Conservation (phyloP, 768 basidiomycete species). For the Termitomyces sp. region DNA sequence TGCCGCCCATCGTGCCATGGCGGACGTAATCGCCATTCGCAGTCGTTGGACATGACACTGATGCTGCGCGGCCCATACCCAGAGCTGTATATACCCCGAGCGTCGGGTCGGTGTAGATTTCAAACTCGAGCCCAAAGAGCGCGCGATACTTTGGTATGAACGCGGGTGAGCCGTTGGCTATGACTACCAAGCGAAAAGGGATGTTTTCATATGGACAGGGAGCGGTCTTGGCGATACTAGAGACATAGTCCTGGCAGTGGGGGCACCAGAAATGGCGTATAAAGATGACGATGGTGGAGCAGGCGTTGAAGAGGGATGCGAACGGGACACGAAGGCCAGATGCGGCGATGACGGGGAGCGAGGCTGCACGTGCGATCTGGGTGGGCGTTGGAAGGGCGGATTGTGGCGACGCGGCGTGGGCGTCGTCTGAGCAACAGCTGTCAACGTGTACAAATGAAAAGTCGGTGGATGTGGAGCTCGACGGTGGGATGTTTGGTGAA, state of each 20-base stretch:
- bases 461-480: conserved; percentile 3
- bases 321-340: conserved; percentile 64
- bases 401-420: conserved; percentile 7
- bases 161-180: conserved; percentile 72
- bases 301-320: conserved; percentile 53
- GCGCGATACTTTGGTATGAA: conserved; percentile 77
- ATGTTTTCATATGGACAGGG: conserved; percentile 29
- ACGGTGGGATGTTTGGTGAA: not conserved
- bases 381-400: conserved; percentile 39
- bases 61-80: conserved; percentile 52
- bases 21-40: conserved; percentile 47
- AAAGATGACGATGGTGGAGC: conserved; percentile 70
- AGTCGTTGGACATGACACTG: not conserved
- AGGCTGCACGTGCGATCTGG: conserved; percentile 57
- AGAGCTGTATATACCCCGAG: conserved; percentile 63
- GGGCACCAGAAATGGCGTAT: conserved; percentile 90
- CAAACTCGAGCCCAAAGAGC: conserved; percentile 64
- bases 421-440: conserved; percentile 18
- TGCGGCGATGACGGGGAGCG: conserved; percentile 59
- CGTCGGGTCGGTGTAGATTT: conserved; percentile 76
- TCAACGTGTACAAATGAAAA: conserved; percentile 18
- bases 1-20: conserved; percentile 59
- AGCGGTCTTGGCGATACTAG: conserved; percentile 40
- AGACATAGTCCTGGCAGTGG: conserved; percentile 83
- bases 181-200: conserved; percentile 59